Conservation (phyloP, 1,284 basidiomycete species). For the Ceratobasidium sp. region DNA sequence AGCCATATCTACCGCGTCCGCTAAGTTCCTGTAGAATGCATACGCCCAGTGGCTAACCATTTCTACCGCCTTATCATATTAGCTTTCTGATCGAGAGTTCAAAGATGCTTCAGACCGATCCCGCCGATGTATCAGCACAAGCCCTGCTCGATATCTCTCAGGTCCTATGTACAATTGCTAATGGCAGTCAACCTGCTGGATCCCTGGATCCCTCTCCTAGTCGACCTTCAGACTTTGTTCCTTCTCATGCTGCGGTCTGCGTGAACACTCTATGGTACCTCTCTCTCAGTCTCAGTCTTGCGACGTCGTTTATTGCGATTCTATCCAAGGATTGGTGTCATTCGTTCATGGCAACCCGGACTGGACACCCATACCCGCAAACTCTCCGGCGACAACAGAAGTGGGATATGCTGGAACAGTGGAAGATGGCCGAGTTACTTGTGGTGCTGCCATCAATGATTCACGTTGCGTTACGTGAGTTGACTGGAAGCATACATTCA, state of each 20-base stretch:
- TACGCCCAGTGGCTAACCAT: too few relatives aligned
- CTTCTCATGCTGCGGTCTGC: not conserved
- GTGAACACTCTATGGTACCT: slow-evolving; percentile 2
- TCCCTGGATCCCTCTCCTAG: too few relatives aligned
- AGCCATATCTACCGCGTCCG: too few relatives aligned
- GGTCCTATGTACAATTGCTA: not conserved
- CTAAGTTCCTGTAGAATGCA: too few relatives aligned
- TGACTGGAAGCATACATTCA: not conserved
- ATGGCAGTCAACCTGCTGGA: not conserved
- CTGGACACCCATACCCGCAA: not conserved
- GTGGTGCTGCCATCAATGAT: not conserved
- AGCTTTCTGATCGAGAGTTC: slow-evolving; percentile 10
- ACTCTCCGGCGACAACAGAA: not conserved
- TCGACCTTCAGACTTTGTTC: not conserved
- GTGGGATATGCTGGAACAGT: too few relatives aligned
- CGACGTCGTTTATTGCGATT: too few relatives aligned
- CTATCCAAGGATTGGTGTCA: slow-evolving; percentile 7
- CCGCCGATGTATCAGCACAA: not conserved
- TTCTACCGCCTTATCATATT: too few relatives aligned
- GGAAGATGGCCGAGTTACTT: slow-evolving; percentile 3
- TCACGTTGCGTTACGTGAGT: slow-evolving; percentile 6
- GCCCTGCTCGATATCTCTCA: not conserved
- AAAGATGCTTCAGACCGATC: slow-evolving; percentile 1
- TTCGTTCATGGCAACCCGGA: not conserved
- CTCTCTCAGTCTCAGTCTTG: not conserved